Evolutionary conservation across 2,329 filamentous ascomycete genomes (phyloP).

Genomic region (Immersiporthe knoxdaviesiana): DNA sequence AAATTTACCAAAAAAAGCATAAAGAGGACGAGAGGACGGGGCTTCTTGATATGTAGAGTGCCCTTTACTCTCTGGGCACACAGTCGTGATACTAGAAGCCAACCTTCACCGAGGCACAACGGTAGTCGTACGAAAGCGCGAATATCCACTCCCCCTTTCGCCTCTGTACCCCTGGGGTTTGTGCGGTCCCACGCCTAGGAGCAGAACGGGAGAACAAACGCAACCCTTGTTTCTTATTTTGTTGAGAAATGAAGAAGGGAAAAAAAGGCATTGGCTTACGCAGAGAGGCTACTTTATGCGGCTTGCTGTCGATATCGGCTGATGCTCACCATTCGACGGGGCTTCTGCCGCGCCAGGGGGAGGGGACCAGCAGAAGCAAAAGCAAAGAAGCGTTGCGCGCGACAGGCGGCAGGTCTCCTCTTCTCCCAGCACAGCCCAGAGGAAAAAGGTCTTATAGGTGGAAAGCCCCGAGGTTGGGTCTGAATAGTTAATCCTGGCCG

Average conservation of each 20-base stretch:
- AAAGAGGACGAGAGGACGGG: not conserved
- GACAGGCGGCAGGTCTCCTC: not conserved
- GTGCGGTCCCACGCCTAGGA: not conserved
- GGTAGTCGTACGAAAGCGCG: not conserved
- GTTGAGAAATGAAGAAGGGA: not conserved
- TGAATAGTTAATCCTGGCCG: not conserved
- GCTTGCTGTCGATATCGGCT: constrained; percentile 1
- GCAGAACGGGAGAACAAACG: not conserved
- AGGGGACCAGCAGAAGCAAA: not conserved
- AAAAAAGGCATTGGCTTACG: not conserved
- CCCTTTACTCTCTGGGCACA: not conserved
- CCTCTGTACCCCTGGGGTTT: not conserved
- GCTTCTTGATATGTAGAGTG: not conserved
- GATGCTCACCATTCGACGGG: not conserved
- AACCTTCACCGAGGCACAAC: not conserved
- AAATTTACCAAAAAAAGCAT: not conserved
- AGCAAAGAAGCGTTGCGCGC: not conserved
- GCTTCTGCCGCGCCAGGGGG: not conserved
- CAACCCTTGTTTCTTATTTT: not conserved
- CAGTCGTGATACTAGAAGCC: not conserved
- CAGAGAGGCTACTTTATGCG: not conserved
- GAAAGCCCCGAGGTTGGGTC: not conserved
- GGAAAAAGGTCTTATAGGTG: constrained; percentile 7
- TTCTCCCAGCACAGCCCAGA: not conserved
- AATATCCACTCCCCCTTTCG: not conserved